phyloP scores from a whole-genome alignment of 768 basidiomycete species.

The Dentipellis sp. region DNA sequence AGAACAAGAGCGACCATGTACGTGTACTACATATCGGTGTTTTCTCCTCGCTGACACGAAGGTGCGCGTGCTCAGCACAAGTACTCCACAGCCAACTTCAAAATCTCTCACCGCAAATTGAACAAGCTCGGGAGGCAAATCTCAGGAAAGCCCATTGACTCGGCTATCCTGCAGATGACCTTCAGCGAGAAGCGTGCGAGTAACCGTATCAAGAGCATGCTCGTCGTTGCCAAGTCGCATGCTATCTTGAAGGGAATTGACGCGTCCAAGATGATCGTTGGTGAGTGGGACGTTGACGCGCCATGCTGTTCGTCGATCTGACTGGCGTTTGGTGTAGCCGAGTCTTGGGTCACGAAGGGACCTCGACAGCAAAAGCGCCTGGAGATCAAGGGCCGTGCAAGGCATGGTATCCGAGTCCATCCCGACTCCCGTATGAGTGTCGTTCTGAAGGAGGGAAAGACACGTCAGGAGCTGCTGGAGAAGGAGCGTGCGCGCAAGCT shows the following conservation, averaged over 20 bases:
- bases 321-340: constrained; percentile 39
- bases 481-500: constrained; percentile 59
- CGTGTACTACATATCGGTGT: not conserved
- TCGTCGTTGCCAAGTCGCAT: constrained; percentile 80
- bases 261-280: constrained; percentile 64
- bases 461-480: constrained; percentile 54
- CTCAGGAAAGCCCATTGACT: constrained; percentile 84
- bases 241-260: constrained; percentile 72
- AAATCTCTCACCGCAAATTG: constrained; percentile 88
- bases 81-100: constrained; percentile 88
- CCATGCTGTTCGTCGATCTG: not conserved
- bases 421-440: constrained; percentile 70
- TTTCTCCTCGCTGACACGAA: not conserved
- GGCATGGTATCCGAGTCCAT: constrained; percentile 68
- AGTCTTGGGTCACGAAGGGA: constrained; percentile 93
- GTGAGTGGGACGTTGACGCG: constrained; percentile 37
- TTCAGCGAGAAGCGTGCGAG: constrained; percentile 92
- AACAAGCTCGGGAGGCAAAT: constrained; percentile 85
- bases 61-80: constrained; percentile 52
- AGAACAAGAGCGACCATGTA: constrained; percentile 10
- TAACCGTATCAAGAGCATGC: constrained; percentile 78
- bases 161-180: constrained; percentile 93
- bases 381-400: constrained; percentile 80
- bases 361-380: constrained; percentile 49
- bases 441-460: constrained; percentile 74